phyloP scores from a whole-genome alignment of 495 filamentous ascomycete species.

The Chaetomium fimeti region DNA sequence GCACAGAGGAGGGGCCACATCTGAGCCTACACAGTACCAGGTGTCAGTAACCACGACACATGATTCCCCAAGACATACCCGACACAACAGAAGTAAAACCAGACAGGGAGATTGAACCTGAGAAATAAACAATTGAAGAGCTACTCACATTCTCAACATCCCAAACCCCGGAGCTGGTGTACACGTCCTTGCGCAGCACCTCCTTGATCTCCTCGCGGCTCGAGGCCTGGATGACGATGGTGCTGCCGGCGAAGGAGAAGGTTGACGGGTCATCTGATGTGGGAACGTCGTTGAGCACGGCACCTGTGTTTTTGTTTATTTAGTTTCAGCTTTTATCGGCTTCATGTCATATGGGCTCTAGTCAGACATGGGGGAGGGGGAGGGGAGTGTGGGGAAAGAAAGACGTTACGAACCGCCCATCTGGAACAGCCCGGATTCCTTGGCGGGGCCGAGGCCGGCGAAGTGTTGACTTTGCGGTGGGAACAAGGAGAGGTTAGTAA shows the following conservation, averaged over 20 bases:
- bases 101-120: slow-evolving; percentile 6
- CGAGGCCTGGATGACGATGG: slow-evolving; percentile 60
- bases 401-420: slow-evolving; percentile 54
- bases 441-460: slow-evolving; percentile 43
- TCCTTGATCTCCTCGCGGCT: slow-evolving; percentile 67
- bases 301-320: slow-evolving; percentile 49
- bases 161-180: slow-evolving; percentile 71
- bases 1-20: slow-evolving; percentile 48
- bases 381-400: not conserved
- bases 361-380: not conserved
- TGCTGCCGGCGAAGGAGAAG: slow-evolving; percentile 67
- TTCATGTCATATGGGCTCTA: no score
- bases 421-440: slow-evolving; percentile 51
- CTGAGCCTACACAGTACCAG: slow-evolving; percentile 29
- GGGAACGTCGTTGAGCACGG: slow-evolving; percentile 65
- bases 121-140: no score
- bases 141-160: slow-evolving; percentile 67
- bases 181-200: slow-evolving; percentile 69
- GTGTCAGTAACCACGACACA: not conserved
- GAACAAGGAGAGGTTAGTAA: not conserved
- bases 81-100: not conserved
- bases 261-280: slow-evolving; percentile 56
- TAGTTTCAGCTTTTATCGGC: not conserved
- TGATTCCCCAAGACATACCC: no score
- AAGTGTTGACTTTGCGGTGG: slow-evolving; percentile 54